These are phyloP conservation scores for barley (Hordeum vulgare) DNA, from an alignment of 176 grass and related monocot species.

Conservation along the genomic window DNA sequence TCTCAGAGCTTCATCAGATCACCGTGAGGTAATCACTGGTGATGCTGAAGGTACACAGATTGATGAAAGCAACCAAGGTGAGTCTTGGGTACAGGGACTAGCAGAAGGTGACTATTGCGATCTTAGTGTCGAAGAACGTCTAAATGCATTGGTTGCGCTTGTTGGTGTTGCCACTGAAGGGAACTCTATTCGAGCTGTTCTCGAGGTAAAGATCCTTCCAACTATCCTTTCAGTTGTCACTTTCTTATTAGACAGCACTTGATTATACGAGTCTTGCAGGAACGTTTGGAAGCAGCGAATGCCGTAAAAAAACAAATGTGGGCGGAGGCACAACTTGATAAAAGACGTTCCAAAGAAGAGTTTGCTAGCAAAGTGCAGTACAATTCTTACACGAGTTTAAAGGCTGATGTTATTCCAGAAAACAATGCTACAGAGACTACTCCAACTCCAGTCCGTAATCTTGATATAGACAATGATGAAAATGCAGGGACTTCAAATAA, in stretches of 20 bases:
- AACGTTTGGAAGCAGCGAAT: slow-evolving; percentile 93
- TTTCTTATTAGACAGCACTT: slow-evolving; percentile 10
- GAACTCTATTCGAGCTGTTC: slow-evolving; percentile 56
- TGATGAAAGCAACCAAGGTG: slow-evolving; percentile 70
- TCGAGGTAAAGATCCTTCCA: slow-evolving; percentile 39
- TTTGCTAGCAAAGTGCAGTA: slow-evolving; percentile 58
- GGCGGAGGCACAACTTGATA: slow-evolving; percentile 89
- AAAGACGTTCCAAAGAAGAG: slow-evolving; percentile 84
- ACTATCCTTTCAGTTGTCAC: slow-evolving; percentile 3
- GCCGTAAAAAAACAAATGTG: slow-evolving; percentile 98
- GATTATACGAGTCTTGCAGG: slow-evolving; percentile 44
- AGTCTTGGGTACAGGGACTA: slow-evolving; percentile 78
- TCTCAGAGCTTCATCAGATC: slow-evolving; percentile 39
- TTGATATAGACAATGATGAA: slow-evolving; percentile 43
- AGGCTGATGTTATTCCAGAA: slow-evolving; percentile 43
- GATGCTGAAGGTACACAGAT: slow-evolving; percentile 68
- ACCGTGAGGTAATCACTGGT: slow-evolving; percentile 30
- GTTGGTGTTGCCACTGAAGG: slow-evolving; percentile 77
- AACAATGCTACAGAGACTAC: slow-evolving; percentile 38
- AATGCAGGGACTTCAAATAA: slow-evolving; percentile 33
- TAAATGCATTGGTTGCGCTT: slow-evolving; percentile 77
- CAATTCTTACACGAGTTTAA: slow-evolving; percentile 51
- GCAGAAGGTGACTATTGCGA: slow-evolving; percentile 82
- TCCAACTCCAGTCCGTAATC: slow-evolving; percentile 34
- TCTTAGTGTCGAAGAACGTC: slow-evolving; percentile 86